phyloP scores from a whole-genome alignment of 768 basidiomycete species.

The Lactarius deliciosus region DNA sequence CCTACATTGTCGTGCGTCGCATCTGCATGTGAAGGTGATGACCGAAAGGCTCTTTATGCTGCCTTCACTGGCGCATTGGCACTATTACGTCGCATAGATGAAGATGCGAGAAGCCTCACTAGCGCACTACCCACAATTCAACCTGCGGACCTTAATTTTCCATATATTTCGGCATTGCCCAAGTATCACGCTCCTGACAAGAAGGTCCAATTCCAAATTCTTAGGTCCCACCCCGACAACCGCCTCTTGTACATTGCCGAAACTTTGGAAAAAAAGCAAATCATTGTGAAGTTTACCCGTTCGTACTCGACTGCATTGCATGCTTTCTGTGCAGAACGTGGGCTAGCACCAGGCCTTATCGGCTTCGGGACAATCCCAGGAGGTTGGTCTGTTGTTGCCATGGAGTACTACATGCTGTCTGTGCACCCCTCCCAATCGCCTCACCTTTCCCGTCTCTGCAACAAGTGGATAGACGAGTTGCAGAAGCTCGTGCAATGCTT shows the following conservation, averaged over 20 bases:
- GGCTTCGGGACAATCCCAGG: background rate
- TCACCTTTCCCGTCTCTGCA: background rate
- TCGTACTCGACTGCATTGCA: slow-evolving; percentile 2
- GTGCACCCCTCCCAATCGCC: background rate
- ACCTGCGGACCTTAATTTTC: background rate
- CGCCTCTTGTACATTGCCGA: slow-evolving; percentile 4
- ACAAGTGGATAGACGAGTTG: background rate
- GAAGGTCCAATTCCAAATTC: background rate
- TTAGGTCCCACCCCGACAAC: background rate
- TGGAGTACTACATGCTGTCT: background rate
- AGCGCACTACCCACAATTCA: background rate
- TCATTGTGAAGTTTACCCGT: background rate
- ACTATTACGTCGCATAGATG: slow-evolving; percentile 3
- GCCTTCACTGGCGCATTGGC: background rate
- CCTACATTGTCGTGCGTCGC: background rate
- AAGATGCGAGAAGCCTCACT: background rate
- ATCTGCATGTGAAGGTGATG: background rate
- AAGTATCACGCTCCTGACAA: background rate
- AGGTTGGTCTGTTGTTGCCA: background rate
- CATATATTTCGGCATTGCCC: background rate
- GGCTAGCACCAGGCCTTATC: background rate
- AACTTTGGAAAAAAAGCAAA: background rate
- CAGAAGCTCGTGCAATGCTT: background rate
- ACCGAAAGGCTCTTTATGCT: background rate
- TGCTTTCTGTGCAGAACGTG: background rate